Base-by-base conservation (phyloP, 805 yeast species). In the Wickerhamiella spandovensis region DNA sequence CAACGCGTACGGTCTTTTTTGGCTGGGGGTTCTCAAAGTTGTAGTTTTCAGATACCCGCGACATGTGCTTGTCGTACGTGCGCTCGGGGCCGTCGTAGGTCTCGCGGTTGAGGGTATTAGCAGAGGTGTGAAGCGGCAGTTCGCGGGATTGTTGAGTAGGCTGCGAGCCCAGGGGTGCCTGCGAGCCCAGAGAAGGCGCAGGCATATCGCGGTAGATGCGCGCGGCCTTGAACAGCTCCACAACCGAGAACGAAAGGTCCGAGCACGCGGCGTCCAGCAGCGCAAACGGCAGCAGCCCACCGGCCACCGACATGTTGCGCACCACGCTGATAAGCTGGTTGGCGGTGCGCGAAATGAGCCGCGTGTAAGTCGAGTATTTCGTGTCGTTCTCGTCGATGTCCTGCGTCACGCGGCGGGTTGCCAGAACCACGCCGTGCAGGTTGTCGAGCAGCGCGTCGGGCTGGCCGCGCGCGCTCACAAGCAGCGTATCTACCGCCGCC, bases 301-400 rank as follows among this genome's bases (percentile, higher is more conserved):
- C 69, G 57, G 83, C 81, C 10, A 79, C 67, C 0, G 84, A 77
- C 63, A 71, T 83, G 61, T 86, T 85, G 59, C 95, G 73, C 0
- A 89, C 76, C 0, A 87, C 74, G 3, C 95, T 80, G 42, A 90
- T 77, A 0, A 81, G 76, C 64, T 83, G 87, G 17, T 88, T 78
- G 22, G 84, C 75, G 0, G 90, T 73, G 44, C 82, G 81, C 50
- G 81, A 76, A 4, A 84, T 71, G 22, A 77, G 60, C 15, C 50
- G 46, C 10, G 52, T 49, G 23, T 53, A 46, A 17, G 52, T 53
- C 30, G 49, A 44, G 30, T 32, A 47, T 8, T 18, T 22, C 24
- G 48, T 44, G 22, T 49, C 50, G 5, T 51, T 46, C 5, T 54
- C 56, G n/a, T 54, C 54, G 17, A 58, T 28, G 44, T 59, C 63